Evolutionary conservation across 2,329 filamentous ascomycete genomes (phyloP).

Genomic region (Botrytis galanthina): DNA sequence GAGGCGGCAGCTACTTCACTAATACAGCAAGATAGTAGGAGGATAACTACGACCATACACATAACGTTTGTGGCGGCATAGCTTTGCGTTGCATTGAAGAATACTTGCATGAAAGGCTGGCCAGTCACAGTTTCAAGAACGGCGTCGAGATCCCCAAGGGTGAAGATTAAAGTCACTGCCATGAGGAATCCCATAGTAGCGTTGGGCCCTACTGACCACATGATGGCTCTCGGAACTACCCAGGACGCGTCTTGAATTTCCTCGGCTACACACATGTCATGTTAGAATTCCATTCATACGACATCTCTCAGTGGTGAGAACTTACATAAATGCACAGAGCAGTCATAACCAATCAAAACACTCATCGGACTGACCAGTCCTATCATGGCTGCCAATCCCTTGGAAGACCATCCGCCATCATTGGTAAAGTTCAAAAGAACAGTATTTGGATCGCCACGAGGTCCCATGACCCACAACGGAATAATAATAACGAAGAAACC

Average conservation of each 20-base stretch:
- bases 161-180: conserved; percentile 42
- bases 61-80: conserved; percentile 46
- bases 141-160: conserved; percentile 39
- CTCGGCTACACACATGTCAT: conserved; percentile 38
- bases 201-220: conserved; percentile 40
- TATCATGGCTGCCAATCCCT: conserved; percentile 40
- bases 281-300: neutral
- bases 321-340: conserved; percentile 41
- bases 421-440: conserved; percentile 39
- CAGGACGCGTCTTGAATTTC: conserved; percentile 49
- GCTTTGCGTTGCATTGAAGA: conserved; percentile 31
- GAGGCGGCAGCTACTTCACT: conserved; percentile 39
- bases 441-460: conserved; percentile 23
- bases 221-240: conserved; percentile 46
- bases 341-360: conserved; percentile 28
- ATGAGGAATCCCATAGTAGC: conserved; percentile 42
- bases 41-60: conserved; percentile 43
- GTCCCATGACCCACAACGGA: conserved; percentile 39
- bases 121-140: conserved; percentile 36
- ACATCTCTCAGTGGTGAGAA: neutral
- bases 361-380: conserved; percentile 41
- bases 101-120: conserved; percentile 39
- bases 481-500: conserved; percentile 47
- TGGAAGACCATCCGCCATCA: conserved; percentile 37
- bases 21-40: conserved; percentile 41